Evolutionary conservation across 768 basidiomycete species (phyloP), one percentile per base, ranked within the genome.

Genomic region (Boletus vinaceobasis): DNA sequence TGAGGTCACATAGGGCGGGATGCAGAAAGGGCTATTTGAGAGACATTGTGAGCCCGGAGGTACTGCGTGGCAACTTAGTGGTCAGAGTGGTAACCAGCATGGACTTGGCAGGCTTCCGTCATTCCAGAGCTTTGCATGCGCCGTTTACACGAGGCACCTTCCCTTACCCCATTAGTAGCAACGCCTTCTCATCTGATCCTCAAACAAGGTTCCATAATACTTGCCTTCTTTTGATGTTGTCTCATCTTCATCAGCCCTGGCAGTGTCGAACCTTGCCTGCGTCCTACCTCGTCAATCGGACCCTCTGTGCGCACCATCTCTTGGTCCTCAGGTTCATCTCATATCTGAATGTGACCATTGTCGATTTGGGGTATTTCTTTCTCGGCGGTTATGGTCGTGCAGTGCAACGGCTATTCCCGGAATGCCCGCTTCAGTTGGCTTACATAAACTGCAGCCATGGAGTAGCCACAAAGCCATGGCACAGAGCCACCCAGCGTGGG

Each of bases 81-180:
- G 49, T 13, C 3, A 31, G 36, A 37, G 48, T 44, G 57, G 64
- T 51, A 60, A 60, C 57, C 23, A 10, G 1, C 5, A 37, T 14
- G 17, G 17, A 54, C 3, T 48, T 46, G 45, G 45, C 45, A 46
- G 1, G 46, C 46, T 62, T 63, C 60, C 63, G 61, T 64, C 50
- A 63, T 50, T 66, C 50, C 42, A 64, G 55, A 64, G 52, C 55
- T 27, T 64, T 64, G 23, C 64, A 66, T 32, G 64, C 63, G 61
- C 48, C 50, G 50, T 48, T 45, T 56, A 54, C 61, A 63, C 46
- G 53, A 56, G 53, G 52, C 51, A 35, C 27, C 48, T 48, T 63
- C 57, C 19, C 26, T 44, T 27, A n/a, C 63, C 45, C 56, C 53
- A 65, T 65, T 62, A 29, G 60, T 36, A 38, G 14, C 5, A 3